phyloP scores from a whole-genome alignment of 495 filamentous ascomycete species.

The Chaetomium fimeti region DNA sequence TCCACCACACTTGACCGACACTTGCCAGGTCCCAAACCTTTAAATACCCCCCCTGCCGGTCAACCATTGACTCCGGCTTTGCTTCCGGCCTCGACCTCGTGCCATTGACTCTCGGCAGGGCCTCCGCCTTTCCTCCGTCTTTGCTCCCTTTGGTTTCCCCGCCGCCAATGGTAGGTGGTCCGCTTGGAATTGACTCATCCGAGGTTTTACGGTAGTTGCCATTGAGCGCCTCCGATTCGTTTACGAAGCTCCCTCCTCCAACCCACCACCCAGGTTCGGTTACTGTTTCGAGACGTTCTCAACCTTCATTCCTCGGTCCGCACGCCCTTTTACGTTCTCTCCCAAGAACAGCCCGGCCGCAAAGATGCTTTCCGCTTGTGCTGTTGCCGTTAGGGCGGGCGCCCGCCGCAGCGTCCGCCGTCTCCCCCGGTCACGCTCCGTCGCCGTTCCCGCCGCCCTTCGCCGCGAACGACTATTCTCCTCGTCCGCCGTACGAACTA shows the following conservation, averaged over 20 bases:
- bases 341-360: not conserved
- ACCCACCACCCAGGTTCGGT: not conserved
- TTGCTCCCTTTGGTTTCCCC: conserved; percentile 18
- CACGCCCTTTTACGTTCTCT: conserved; percentile 1
- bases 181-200: conserved; percentile 31
- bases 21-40: conserved; percentile 25
- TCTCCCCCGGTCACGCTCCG: conserved; percentile 33
- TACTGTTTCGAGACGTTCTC: not conserved
- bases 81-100: conserved; percentile 19
- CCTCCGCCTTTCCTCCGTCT: conserved; percentile 20
- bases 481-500: conserved; percentile 39
- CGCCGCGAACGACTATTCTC: conserved; percentile 34
- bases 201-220: conserved; percentile 15
- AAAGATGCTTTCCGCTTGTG: conserved; percentile 38
- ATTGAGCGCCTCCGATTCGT: conserved; percentile 16
- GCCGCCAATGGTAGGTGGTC: conserved; percentile 32
- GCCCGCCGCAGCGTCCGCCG: conserved; percentile 45
- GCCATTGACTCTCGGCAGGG: conserved; percentile 31
- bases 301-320: not conserved
- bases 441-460: conserved; percentile 29
- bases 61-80: conserved; percentile 22
- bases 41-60: conserved; percentile 13
- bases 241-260: not conserved
- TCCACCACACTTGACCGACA: conserved; percentile 30
- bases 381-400: conserved; percentile 45